Evolutionary conservation across 2,329 filamentous ascomycete species (phyloP).

Genomic region (Penicillium vulpinum): DNA sequence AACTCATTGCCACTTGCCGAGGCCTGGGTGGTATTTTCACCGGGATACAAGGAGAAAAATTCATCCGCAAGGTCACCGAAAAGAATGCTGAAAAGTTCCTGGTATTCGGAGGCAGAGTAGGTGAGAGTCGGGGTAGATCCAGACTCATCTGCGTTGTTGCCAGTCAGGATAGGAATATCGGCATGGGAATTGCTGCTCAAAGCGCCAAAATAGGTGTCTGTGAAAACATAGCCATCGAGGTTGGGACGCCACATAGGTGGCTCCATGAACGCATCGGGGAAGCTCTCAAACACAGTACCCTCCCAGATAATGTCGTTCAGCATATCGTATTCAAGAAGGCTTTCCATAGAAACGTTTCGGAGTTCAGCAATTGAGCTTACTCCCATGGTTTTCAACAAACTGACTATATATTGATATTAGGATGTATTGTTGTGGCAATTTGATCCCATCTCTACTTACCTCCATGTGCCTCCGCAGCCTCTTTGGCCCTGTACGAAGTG

Average conservation of each 20-base stretch:
- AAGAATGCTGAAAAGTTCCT: not conserved
- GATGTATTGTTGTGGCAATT: too few relatives aligned
- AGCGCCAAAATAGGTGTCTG: too few relatives aligned
- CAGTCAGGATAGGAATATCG: conserved; percentile 33
- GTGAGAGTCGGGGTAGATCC: conserved; percentile 28
- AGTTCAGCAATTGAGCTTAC: not conserved
- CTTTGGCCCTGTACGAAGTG: conserved; percentile 6
- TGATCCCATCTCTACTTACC: too few relatives aligned
- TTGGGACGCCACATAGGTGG: conserved; percentile 4
- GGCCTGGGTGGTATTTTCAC: conserved; percentile 8
- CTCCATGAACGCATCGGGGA: not conserved
- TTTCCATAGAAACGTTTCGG: not conserved
- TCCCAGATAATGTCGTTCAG: not conserved
- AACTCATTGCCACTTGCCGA: conserved; percentile 23
- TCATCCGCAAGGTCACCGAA: not conserved
- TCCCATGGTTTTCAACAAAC: too few relatives aligned
- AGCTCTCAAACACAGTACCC: not conserved
- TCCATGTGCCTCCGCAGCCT: too few relatives aligned
- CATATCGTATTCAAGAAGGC: not conserved
- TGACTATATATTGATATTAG: too few relatives aligned
- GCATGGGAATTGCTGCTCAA: too few relatives aligned
- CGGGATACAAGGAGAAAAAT: conserved; percentile 16
- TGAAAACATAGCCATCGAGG: conserved; percentile 19
- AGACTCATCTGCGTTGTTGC: conserved; percentile 33
- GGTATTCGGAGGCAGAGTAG: conserved; percentile 24